Base-by-base conservation (phyloP, 2,329 filamentous ascomycete genomes). In the Arthrobotrys sinensis region DNA sequence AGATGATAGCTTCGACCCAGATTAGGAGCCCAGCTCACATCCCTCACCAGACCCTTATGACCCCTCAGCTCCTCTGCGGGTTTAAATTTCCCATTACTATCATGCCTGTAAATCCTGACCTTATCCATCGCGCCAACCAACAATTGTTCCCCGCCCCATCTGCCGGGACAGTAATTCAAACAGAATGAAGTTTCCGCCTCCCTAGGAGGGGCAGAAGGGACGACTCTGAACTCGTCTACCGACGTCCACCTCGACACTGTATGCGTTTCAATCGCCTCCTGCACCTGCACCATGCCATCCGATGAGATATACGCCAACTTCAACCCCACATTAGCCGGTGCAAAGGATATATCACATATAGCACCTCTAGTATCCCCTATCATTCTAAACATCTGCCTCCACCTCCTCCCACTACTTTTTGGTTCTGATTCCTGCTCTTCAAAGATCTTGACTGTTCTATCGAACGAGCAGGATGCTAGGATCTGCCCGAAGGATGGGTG, bases 1-100 rank as follows among this genome's bases (percentile, higher is more conserved):
- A 95, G 88, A 84, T 99, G 96, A 83, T 93, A 95, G 0, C 95
- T 95, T 45, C 94, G 87, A 82, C 96, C 93, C 80, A 94, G 96
- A 11, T 94, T 95, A 57, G 94, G 92, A 0, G 95, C 93, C 96
- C 96, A 99, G 1, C 93, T 91, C 0, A 97, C 89, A 83, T 97
- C 94, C 57, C 95, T 88, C 5, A 97, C 92, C 45, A 98, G 87
- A 0, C 91, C 90, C 6, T 89, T 88, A 81, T 97, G 92, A 1
- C 90, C 90, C 34, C 87, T 87, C 14, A 98, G 86, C 82, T 94
- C 91, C 19, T 91, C 90, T 0, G 94, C 94, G 6, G 93, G 89
- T 83, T 97, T 97, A 83, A 98, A 96, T 76, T 93, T 91, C 79
- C 92, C 92, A 68, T 88, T 86, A 83, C 89, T 85, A 85, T 90